Percentiles rank a stretch among this genome's conserved stretches.
phyloP scores from a whole-genome alignment of 2,329 filamentous ascomycete genomes.

The Elsinoe arachidis region DNA sequence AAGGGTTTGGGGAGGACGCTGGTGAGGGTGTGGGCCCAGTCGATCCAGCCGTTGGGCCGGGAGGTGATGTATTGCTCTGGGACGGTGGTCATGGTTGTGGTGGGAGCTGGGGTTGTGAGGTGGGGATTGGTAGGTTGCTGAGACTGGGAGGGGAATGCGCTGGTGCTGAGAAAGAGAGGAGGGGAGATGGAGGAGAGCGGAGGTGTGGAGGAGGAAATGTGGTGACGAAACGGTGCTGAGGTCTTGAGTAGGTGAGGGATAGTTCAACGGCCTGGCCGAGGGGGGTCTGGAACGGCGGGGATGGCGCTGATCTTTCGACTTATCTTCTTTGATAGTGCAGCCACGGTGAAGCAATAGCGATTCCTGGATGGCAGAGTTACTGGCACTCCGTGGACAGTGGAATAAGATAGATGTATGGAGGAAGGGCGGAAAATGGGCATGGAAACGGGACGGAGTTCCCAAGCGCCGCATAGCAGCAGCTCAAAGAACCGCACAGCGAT shows the following conservation, averaged over 20 bases:
- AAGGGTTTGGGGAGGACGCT: slow-evolving; percentile 15
- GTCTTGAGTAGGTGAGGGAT: background rate
- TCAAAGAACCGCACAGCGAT: too few relatives aligned
- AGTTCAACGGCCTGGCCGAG: background rate
- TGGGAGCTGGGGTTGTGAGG: background rate
- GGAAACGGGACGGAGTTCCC: too few relatives aligned
- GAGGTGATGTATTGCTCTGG: slow-evolving; percentile 13
- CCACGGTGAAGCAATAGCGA: background rate
- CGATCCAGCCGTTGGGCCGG: slow-evolving; percentile 11
- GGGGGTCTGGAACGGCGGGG: slow-evolving; percentile 3
- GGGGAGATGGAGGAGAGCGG: background rate
- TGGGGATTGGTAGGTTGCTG: background rate
- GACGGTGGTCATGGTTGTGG: slow-evolving; percentile 13
- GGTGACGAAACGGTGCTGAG: background rate
- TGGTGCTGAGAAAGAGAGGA: too few relatives aligned
- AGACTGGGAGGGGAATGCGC: too few relatives aligned
- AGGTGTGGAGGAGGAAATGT: background rate
- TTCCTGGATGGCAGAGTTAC: too few relatives aligned
- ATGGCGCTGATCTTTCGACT: background rate
- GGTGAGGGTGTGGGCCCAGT: slow-evolving; percentile 10
- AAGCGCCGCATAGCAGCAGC: too few relatives aligned
- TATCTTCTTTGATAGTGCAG: background rate
- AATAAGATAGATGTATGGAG: background rate
- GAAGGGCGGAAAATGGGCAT: too few relatives aligned
- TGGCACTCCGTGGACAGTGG: too few relatives aligned